Percentiles rank a stretch among this genome's conserved stretches.
phyloP scores from a whole-genome alignment of 345 rosid species.

The Gossypium arboreum region DNA sequence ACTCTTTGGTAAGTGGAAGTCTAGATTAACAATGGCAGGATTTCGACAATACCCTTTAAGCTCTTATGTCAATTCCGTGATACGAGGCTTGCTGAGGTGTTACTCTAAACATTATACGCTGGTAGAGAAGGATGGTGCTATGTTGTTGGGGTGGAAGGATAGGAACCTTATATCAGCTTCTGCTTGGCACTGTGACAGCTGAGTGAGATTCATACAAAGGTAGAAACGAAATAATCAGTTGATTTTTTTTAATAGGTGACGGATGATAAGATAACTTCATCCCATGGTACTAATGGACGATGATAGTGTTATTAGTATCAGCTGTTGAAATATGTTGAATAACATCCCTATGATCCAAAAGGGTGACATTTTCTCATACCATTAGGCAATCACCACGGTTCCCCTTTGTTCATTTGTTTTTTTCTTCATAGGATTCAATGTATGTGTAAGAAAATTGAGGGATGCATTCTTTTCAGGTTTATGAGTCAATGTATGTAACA shows the following conservation, averaged over 20 bases:
- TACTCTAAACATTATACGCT: slow-evolving; percentile 51
- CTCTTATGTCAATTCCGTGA: slow-evolving; percentile 49
- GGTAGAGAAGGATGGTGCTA: slow-evolving; percentile 61
- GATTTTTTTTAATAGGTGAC: slow-evolving; percentile 5
- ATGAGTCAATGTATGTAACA: neutral
- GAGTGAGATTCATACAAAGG: neutral
- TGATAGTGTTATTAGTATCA: neutral
- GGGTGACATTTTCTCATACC: neutral
- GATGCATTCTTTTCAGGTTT: slow-evolving; percentile 3
- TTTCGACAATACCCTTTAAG: slow-evolving; percentile 53
- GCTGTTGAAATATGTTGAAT: neutral
- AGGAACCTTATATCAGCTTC: slow-evolving; percentile 62
- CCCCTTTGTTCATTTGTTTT: neutral
- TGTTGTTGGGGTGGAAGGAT: slow-evolving; percentile 66
- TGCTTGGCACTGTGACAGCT: slow-evolving; percentile 49
- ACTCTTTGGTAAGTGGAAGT: slow-evolving; percentile 68
- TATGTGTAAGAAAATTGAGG: slow-evolving; percentile 1
- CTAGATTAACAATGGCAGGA: slow-evolving; percentile 71
- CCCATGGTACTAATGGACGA: neutral
- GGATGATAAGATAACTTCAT: neutral
- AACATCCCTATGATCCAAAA: neutral
- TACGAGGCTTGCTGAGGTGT: slow-evolving; percentile 39
- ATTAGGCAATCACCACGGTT: neutral
- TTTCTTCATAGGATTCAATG: neutral
- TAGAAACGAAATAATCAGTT: slow-evolving; percentile 11